Evolutionary conservation across 2,329 filamentous ascomycete species (phyloP), one percentile per base, ranked within the genome.

Genomic region (Xylaria sp.): DNA sequence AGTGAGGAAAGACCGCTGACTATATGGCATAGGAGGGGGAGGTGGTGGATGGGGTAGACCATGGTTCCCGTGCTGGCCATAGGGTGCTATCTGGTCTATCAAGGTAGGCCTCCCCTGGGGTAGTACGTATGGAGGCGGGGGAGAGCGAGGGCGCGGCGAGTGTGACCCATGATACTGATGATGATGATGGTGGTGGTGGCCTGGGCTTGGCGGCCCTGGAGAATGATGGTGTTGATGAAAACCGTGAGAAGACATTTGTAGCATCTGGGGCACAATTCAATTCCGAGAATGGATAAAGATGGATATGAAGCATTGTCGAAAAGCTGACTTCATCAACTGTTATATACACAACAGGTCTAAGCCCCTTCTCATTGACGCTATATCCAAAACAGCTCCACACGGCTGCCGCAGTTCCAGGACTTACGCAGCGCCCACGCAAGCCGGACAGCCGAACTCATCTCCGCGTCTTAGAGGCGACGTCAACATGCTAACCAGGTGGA

Each of bases 31-130:
- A n/a, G n/a, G n/a, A n/a, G 9, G 29, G 6, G 29, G 29, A 7
- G 29, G 29, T 11, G 29, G 29, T 34, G 29, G 29, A 7, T 21
- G n/a, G 24, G 40, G 8, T 4, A 34, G 11, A 2, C 22, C 47
- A 40, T 50, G 47, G 40, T 50, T 50, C 11, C 47, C 47, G 8
- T 17, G 20, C n/a, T 50, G 39, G 5, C 47, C 47, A 16, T 44
- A 29, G 16, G 40, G 47, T 19, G 47, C 39, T 40, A 50, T 50
- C 18, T 39, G 39, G 17, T 50, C 11, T 7, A 50, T 29, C 16
- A 50, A 40, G 7, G 39, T 37, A 7, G 47, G 40, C 11, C n/a
- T 16, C n/a, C 47, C 47, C 4, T 22, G 4, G 24, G 47, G 47
- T 5, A 50, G 22, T 16, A 44, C 40, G 47, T 50, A 50, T 2